These are phyloP conservation scores for Cetraspora pellucida DNA, from an alignment of 192 early-diverging fungal species.

Conservation along the genomic window DNA sequence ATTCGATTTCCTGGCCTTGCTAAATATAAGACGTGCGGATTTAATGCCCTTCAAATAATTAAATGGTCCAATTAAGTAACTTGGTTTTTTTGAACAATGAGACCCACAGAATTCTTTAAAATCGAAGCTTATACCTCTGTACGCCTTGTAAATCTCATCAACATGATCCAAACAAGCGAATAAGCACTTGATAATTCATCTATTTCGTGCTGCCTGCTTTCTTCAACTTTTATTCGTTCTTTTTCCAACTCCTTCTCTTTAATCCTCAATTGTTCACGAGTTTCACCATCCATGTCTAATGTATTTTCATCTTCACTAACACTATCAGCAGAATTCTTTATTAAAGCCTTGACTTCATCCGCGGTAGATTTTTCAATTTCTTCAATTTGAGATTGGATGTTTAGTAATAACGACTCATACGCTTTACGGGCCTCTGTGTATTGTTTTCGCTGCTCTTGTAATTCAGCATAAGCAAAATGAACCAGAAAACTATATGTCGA, in stretches of 20 bases:
- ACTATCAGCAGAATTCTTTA: conserved; percentile 48
- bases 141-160: conserved; percentile 81
- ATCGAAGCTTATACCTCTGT: conserved; percentile 72
- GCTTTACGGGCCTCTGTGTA: conserved; percentile 51
- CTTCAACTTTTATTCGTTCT: conserved; percentile 65
- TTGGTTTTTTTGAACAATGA: background rate
- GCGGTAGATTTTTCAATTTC: conserved; percentile 48
- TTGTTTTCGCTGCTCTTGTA: conserved; percentile 66
- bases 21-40: conserved; percentile 74
- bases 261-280: conserved; percentile 54
- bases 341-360: conserved; percentile 47
- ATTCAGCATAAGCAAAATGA: conserved; percentile 74
- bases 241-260: conserved; percentile 59
- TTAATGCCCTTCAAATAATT: conserved; percentile 60
- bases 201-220: conserved; percentile 54
- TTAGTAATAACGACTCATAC: conserved; percentile 56
- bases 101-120: background rate
- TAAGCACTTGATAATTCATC: conserved; percentile 59
- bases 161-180: conserved; percentile 82
- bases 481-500: conserved; percentile 58
- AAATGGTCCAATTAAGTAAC: background rate
- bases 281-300: conserved; percentile 58
- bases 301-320: conserved; percentile 45
- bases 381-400: conserved; percentile 46
- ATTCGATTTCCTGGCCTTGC: conserved; percentile 70